These are phyloP conservation scores for Escallonia rubra DNA, from an alignment of 129 eudicot species.

Conservation along the genomic window DNA sequence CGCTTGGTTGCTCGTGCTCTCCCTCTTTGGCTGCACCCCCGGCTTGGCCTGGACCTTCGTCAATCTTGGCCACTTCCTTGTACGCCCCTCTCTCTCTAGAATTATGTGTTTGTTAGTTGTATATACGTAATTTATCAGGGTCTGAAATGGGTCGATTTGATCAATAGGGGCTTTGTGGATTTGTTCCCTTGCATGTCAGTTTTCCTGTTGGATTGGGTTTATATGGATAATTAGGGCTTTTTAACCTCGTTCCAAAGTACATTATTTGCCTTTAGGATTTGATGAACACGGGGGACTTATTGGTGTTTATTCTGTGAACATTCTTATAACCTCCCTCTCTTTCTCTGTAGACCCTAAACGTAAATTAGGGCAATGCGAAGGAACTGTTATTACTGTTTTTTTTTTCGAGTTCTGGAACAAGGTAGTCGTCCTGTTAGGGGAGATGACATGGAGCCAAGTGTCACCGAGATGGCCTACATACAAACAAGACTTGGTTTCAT, in stretches of 20 bases:
- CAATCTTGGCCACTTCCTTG: slow-evolving; percentile 52
- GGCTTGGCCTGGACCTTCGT: slow-evolving; percentile 84
- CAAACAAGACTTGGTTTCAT: too few species aligned
- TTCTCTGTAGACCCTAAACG: too few species aligned
- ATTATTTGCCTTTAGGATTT: neutral
- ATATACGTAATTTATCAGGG: too few species aligned
- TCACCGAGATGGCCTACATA: too few species aligned
- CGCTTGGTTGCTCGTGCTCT: slow-evolving; percentile 60
- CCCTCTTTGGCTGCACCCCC: slow-evolving; percentile 53
- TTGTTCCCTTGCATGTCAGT: neutral
- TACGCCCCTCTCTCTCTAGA: slow-evolving; percentile 11
- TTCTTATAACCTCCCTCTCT: too few species aligned
- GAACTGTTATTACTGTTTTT: too few species aligned
- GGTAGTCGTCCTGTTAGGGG: too few species aligned
- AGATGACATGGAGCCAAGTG: too few species aligned
- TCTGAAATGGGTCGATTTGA: too few species aligned
- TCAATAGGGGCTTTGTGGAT: neutral
- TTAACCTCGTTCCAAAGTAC: neutral
- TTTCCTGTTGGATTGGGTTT: neutral
- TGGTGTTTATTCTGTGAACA: too few species aligned
- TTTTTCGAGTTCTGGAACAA: too few species aligned
- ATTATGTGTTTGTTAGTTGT: neutral
- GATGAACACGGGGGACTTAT: neutral
- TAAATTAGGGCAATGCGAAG: too few species aligned
- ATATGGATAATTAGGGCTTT: neutral